Base-by-base conservation (phyloP, 805 yeast genomes). In the Metschnikowia santaceciliae region DNA sequence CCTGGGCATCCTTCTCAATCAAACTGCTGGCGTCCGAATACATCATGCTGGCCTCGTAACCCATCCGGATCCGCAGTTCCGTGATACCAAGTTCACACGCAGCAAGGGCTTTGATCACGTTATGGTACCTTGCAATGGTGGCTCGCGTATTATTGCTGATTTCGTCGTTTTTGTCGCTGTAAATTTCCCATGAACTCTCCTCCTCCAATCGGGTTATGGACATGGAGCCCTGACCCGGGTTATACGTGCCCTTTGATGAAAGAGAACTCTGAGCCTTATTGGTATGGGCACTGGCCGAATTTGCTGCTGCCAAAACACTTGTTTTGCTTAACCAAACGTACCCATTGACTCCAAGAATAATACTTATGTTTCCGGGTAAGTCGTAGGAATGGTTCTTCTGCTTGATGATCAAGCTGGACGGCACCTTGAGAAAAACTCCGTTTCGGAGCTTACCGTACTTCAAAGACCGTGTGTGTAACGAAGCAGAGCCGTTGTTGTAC, bases 401-500 rank as follows among this genome's bases (percentile, higher is more conserved):
- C 62, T 96, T 82, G 40, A 92, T 80, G 42, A 95, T 78, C 54
- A 95, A 74, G 20, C 91, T 84, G 35, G 92, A 77, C 3, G 97
- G 97, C 0, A 92, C 94, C 49, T 78, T 76, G 22, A 88, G 71
- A 58, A 90, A 88, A 32, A 84, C 76, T 37, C 99, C 99, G 65
- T 94, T 90, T 67, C 97, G 82, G 54, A 94, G 75, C 67, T 94
- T 94, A 14, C 99, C 99, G 65, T 94, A 94, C 64, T 91, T 89
- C 55, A 95, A 75, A 0, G 98, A 92, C 67, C 99, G 82, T 1
- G 99, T 94, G 67, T 94, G 99, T 53, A 94, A 72, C 0, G 96
- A 85, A 0, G 97, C 97, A 55, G 90, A 81, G 19, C 99, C 99
- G 66, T 90, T 96, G 57, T 81, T 83, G 67, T 81, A 92, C 38